Base-by-base conservation (phyloP, 2,329 filamentous ascomycete genomes). In the Sordariomycetes sp. region DNA sequence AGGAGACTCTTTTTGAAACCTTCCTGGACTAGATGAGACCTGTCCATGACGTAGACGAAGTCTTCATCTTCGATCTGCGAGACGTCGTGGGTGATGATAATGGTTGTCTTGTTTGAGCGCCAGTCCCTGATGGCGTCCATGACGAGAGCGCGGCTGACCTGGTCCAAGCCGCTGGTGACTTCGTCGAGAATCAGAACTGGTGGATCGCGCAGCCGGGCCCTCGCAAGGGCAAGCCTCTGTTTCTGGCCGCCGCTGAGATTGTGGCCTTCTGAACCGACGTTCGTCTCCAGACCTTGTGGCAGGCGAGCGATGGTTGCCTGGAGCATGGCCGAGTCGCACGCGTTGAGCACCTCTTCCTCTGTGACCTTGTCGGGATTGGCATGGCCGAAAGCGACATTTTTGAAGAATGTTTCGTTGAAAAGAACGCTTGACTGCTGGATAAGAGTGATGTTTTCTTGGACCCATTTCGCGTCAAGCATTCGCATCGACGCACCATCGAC, bases 21-120 rank as follows among this genome's bases (percentile, higher is more conserved):
- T 44, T 82, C 65, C 46, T 87, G 75, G 0, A 82, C 70, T 1
- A 94, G 63, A 0, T 51, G 52, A 0, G 84, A 82, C 9, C 76
- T 59, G 21, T 90, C 80, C 51, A 96, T 62, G 9, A 94, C 71
- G 44, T 88, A 94, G 0, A 93, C 71, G 41, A 81, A 88, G 42
- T 96, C 87, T 0, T 77, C 54, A 0, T 75, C 60, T 5, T 61
- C 54, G 8, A 96, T 90, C 43, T 90, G 82, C 0, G 75, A 71
- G 21, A 92, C 72, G 42, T 96, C 86, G 48, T 96, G 90, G 0
- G 92, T 95, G 46, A 96, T 90, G 43, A 96, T 76, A 33, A 96
- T 84, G 0, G 90, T 96, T 0, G 88, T 95, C 52, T 85, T 92
- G 0, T 73, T 80, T 23, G 60, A 63, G 16, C 92, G 71, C 90